Evolutionary conservation across 306 rosid genomes (phyloP).

Genomic region (Fragaria ananassa): DNA sequence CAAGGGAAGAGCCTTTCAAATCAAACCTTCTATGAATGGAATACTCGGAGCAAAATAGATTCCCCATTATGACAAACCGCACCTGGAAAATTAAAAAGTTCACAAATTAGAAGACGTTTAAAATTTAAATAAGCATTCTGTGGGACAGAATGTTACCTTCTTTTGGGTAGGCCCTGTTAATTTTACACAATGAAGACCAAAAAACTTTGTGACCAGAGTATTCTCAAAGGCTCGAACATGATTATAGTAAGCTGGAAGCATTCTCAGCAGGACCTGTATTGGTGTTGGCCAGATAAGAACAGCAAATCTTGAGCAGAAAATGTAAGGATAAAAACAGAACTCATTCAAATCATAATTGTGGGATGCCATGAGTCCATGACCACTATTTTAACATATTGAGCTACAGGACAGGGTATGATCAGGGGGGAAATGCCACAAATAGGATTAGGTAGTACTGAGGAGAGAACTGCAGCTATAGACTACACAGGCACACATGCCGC

Average conservation of each 20-base stretch:
- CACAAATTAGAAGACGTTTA: slow-evolving; percentile 2
- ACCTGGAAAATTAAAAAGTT: slow-evolving; percentile 48
- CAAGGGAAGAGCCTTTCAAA: slow-evolving; percentile 89
- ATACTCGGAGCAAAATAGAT: slow-evolving; percentile 72
- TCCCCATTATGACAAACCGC: slow-evolving; percentile 95
- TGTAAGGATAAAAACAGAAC: not conserved
- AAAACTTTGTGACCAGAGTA: slow-evolving; percentile 86
- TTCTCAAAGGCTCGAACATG: slow-evolving; percentile 84
- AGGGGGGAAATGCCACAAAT: not conserved
- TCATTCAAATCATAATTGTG: not conserved
- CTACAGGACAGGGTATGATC: not conserved
- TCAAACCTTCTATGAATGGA: slow-evolving; percentile 80
- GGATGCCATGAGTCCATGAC: not conserved
- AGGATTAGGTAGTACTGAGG: not conserved
- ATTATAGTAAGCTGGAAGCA: slow-evolving; percentile 94
- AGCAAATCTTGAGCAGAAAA: slow-evolving; percentile 23
- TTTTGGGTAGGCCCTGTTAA: slow-evolving; percentile 69
- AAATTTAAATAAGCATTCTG: not conserved
- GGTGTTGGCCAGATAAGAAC: slow-evolving; percentile 23
- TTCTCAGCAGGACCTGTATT: slow-evolving; percentile 74
- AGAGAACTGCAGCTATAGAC: not conserved
- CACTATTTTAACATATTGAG: not conserved
- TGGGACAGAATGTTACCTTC: slow-evolving; percentile 55
- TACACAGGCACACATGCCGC: not conserved
- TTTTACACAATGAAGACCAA: slow-evolving; percentile 85